Conservation (phyloP, 2,329 filamentous ascomycete genomes). For the Talaromyces sp. region DNA sequence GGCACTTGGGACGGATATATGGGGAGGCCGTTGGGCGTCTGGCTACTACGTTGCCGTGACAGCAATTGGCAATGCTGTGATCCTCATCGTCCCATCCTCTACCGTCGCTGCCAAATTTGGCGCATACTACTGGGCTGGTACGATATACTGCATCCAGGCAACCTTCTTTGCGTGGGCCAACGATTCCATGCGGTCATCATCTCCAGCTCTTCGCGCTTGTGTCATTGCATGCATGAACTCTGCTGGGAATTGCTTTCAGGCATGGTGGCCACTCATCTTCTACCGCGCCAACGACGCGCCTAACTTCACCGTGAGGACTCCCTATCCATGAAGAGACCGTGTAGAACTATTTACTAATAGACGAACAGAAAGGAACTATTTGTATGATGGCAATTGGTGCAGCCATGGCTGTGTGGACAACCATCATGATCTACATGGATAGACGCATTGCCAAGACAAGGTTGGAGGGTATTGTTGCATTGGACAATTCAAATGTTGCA, state of each 20-base stretch:
- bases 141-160: constrained; percentile 65
- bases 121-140: constrained; percentile 64
- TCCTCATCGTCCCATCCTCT: constrained; percentile 5
- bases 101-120: constrained; percentile 39
- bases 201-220: constrained; percentile 56
- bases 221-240: constrained; percentile 67
- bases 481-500: background rate
- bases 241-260: constrained; percentile 60
- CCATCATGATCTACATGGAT: constrained; percentile 1
- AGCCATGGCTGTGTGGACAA: constrained; percentile 16
- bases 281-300: constrained; percentile 62
- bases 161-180: constrained; percentile 72
- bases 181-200: constrained; percentile 59
- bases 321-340: background rate
- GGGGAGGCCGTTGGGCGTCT: constrained; percentile 55
- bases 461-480: background rate
- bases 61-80: constrained; percentile 57
- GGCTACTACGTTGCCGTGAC: constrained; percentile 61
- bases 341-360: background rate
- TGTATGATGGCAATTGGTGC: constrained; percentile 15
- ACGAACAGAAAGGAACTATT: constrained; percentile 9
- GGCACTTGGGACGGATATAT: constrained; percentile 58
- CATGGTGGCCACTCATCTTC: constrained; percentile 67
- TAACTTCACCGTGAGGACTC: constrained; percentile 44
- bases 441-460: background rate